Conservation (phyloP, 352 stramenopile species). For the Elongisporangium anandrum region DNA sequence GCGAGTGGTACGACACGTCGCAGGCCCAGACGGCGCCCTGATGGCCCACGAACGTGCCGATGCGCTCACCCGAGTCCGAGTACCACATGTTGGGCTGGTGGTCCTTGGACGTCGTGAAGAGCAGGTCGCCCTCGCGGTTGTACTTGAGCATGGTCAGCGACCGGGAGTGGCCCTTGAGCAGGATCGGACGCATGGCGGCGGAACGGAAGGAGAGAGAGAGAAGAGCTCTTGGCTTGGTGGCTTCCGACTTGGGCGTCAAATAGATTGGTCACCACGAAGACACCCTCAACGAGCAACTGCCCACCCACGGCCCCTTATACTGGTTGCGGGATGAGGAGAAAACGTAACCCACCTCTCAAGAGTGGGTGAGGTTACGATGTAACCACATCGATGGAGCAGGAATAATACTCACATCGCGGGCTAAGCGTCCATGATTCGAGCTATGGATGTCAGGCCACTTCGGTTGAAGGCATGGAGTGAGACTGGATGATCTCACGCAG, state of each 20-base stretch:
- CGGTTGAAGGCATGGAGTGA: no score
- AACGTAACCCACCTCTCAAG: no score
- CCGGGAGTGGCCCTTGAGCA: constrained; percentile 98
- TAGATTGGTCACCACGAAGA: not conserved
- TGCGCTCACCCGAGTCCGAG: constrained; percentile 93
- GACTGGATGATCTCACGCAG: no score
- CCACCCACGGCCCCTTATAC: no score
- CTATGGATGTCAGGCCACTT: no score
- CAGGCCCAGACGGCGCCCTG: constrained; percentile 96
- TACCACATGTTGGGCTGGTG: constrained; percentile 96
- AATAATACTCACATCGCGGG: no score
- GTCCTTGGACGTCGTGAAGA: constrained; percentile 97
- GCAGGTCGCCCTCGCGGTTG: constrained; percentile 98
- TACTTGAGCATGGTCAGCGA: constrained; percentile 99
- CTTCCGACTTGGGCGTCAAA: not conserved
- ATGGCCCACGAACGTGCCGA: constrained; percentile 97
- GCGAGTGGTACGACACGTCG: constrained; percentile 92
- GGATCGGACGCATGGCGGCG: constrained; percentile 91
- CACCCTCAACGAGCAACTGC: not conserved
- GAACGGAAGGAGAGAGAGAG: not conserved
- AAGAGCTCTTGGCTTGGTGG: not conserved
- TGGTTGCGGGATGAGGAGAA: no score
- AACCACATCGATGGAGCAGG: no score
- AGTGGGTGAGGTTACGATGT: no score
- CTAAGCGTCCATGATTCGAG: no score